Conservation (phyloP, 192 early-diverging fungal genomes). For the Diversispora eburnea region DNA sequence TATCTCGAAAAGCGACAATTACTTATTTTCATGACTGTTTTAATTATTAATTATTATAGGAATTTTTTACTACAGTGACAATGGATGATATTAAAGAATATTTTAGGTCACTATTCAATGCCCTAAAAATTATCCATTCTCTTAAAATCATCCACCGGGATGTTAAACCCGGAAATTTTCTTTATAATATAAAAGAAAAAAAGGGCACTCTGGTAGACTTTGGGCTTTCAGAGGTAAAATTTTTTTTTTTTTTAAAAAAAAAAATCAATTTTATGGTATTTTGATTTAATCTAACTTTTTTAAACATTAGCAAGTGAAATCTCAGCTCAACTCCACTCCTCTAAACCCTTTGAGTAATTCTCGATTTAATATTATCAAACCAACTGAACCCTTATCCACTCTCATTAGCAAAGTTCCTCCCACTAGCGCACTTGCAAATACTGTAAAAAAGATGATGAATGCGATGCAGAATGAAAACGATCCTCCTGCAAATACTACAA, state of each 20-base stretch:
- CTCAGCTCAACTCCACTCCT: too few species aligned
- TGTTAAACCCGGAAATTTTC: slow-evolving; percentile 93
- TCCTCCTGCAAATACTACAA: too few species aligned
- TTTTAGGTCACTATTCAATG: slow-evolving; percentile 67
- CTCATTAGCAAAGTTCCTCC: too few species aligned
- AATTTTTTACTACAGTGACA: slow-evolving; percentile 59
- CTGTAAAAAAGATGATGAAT: too few species aligned
- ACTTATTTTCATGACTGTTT: not conserved
- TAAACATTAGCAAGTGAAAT: not conserved
- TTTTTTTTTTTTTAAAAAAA: too few species aligned
- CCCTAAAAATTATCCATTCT: slow-evolving; percentile 66
- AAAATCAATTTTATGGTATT: not conserved
- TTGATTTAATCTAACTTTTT: not conserved
- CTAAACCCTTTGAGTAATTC: too few species aligned
- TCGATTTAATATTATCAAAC: too few species aligned
- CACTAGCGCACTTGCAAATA: too few species aligned
- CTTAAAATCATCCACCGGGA: slow-evolving; percentile 84
- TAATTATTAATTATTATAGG: slow-evolving; percentile 33
- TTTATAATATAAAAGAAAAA: slow-evolving; percentile 65
- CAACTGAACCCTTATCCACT: too few species aligned
- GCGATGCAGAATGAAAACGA: too few species aligned
- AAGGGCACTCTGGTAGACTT: slow-evolving; percentile 90
- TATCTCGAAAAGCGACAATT: too few species aligned
- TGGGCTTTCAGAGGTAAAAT: slow-evolving; percentile 43
- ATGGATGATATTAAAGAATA: slow-evolving; percentile 74